Base-by-base conservation (phyloP, 495 filamentous ascomycete genomes). In the Penicillium coffeae region DNA sequence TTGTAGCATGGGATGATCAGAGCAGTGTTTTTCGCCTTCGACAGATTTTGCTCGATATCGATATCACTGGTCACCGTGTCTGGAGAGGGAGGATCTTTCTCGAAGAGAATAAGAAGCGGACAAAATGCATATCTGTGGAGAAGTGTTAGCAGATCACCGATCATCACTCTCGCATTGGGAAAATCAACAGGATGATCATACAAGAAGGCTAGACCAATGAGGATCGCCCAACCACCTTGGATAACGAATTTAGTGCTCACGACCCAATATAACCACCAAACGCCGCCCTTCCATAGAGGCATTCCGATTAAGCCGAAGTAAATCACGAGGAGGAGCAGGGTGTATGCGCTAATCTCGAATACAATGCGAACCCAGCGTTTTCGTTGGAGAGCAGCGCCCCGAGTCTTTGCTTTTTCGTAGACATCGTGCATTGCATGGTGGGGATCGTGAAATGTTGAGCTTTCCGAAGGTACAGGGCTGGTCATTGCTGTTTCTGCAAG, bases 1-100 rank as follows among this genome's bases (percentile, higher is more conserved):
- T 73, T 70, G 44, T 75, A 75, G 47, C 73, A 75, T 7, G 73
- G 74, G 18, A 77, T 77, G 16, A 77, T 42, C 2, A 77, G 59
- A 0, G 73, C 72, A 0, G 72, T 74, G n/a, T 59, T 61, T 48
- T 51, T 47, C 9, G 21, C 63, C 38, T 49, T 57, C 14, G 52
- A 52, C 7, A 25, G 48, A 19, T 50, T 57, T 48, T 45, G 49
- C 40, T 44, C 54, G 14, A 49, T 27, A 14, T 59, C 56, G 3
- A 38, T 8, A 3, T 47, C 35, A 19, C 43, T 44, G 0, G 21
- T 10, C 8, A 30, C 20, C 4, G 34, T 19, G 12, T 42, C 22
- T 43, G 51, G 37, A 0, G 47, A 16, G 0, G 44, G 67, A 15
- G 63, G 57, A 14, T 71, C 60, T 8, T 60, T 56, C 42, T 74